phyloP scores from a whole-genome alignment of 257 asterid genomes.

The Penstemon davidsonii region DNA sequence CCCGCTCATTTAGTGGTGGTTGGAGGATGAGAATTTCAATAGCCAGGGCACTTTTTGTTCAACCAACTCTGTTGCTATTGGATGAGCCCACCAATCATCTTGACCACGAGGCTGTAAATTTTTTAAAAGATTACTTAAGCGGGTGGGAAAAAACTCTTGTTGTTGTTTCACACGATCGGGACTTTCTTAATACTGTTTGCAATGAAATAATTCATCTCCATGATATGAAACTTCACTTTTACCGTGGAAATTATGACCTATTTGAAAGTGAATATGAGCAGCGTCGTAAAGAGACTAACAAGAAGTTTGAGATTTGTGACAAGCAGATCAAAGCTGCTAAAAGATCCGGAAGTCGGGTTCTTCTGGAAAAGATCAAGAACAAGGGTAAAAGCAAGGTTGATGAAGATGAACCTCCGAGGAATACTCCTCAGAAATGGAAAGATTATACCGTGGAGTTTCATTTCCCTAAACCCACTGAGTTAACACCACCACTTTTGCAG shows the following conservation, averaged over 20 bases:
- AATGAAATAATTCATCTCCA: conserved; percentile 63
- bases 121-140: conserved; percentile 66
- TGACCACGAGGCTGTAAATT: conserved; percentile 65
- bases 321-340: conserved; percentile 56
- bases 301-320: conserved; percentile 56
- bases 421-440: conserved; percentile 63
- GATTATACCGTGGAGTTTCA: conserved; percentile 66
- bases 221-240: conserved; percentile 56
- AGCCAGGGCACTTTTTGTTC: conserved; percentile 71
- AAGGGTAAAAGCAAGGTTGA: conserved; percentile 51
- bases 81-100: conserved; percentile 79
- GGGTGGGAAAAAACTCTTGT: conserved; percentile 71
- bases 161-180: conserved; percentile 68
- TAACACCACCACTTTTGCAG: conserved; percentile 66
- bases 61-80: conserved; percentile 61
- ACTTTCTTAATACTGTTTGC: conserved; percentile 63
- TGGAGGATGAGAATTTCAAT: conserved; percentile 78
- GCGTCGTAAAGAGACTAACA: conserved; percentile 60
- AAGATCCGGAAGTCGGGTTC: conserved; percentile 55
- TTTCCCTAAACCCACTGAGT: conserved; percentile 67
- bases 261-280: conserved; percentile 63
- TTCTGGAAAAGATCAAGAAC: conserved; percentile 56
- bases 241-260: conserved; percentile 61
- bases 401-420: conserved; percentile 47
- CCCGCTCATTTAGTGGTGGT: conserved; percentile 70